Evolutionary conservation across 2,329 filamentous ascomycete species (phyloP).

Genomic region (Cladosporium cucumerinum): DNA sequence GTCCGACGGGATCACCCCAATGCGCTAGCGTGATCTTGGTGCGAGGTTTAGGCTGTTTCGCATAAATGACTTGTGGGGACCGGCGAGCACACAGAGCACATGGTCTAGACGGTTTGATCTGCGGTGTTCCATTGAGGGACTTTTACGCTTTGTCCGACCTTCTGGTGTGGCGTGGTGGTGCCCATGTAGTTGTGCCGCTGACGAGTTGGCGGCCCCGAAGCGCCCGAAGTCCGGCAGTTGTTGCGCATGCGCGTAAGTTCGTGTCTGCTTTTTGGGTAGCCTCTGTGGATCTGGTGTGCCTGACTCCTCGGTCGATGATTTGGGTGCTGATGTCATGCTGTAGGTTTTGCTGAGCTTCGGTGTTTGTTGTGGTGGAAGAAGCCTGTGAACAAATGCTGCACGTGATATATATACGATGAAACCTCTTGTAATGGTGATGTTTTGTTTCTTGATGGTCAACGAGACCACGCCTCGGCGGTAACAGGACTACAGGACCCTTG

Average conservation of each 20-base stretch:
- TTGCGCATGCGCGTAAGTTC: not conserved
- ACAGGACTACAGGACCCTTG: not conserved
- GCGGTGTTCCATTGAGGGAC: not conserved
- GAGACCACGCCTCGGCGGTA: not conserved
- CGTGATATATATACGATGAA: not conserved
- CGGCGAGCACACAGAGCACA: not conserved
- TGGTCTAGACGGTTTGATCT: slow-evolving; percentile 8
- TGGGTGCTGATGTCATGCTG: not conserved
- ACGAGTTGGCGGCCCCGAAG: not conserved
- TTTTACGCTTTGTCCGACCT: not conserved
- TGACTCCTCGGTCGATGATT: not conserved
- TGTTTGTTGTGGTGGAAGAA: not conserved
- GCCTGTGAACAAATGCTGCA: not conserved
- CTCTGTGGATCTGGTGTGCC: not conserved
- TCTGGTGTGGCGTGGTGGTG: not conserved
- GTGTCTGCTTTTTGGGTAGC: not conserved
- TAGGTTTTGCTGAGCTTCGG: not conserved
- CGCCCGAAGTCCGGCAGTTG: not conserved
- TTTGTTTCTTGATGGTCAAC: not conserved
- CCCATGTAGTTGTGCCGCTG: not conserved
- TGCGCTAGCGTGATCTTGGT: not conserved
- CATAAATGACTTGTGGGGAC: not conserved
- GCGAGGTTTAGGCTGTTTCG: not conserved
- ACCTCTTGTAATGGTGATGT: not conserved
- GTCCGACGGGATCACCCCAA: not conserved